Conservation (phyloP, 192 early-diverging fungal species). For the Coemansia sp. region DNA sequence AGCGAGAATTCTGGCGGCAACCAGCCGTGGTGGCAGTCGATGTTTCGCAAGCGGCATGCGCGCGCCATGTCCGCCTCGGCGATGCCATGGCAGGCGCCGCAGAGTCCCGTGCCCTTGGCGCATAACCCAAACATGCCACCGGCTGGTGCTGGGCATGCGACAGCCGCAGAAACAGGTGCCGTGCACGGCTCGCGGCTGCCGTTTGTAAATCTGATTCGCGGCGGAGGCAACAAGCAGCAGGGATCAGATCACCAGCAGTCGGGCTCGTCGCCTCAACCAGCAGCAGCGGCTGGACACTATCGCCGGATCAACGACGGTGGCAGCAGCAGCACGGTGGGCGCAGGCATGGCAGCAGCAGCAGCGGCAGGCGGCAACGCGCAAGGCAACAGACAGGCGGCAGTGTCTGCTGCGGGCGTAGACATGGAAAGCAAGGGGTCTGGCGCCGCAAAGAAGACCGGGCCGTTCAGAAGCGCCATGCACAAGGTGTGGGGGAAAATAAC, state of each 20-base stretch:
- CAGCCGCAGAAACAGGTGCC: background rate
- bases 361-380: background rate
- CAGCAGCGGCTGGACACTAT: background rate
- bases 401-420: background rate
- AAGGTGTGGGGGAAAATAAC: constrained; percentile 16
- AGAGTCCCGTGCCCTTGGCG: background rate
- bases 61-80: background rate
- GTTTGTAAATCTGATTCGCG: background rate
- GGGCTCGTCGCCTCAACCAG: background rate
- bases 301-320: constrained; percentile 2
- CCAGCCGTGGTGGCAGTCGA: constrained; percentile 15
- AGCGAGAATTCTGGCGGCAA: constrained; percentile 7
- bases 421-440: background rate
- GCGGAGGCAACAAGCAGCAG: background rate
- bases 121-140: background rate
- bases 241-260: background rate
- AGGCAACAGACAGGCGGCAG: background rate
- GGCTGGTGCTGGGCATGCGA: background rate
- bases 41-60: constrained; percentile 5
- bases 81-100: background rate
- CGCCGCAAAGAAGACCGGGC: background rate
- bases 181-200: background rate
- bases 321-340: constrained; percentile 9
- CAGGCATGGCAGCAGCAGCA: background rate
- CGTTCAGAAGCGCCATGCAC: constrained; percentile 2